Percentiles rank a stretch among this genome's conserved stretches.
Conservation (phyloP, 352 stramenopile genomes). For the Phytophthora capsici region DNA sequence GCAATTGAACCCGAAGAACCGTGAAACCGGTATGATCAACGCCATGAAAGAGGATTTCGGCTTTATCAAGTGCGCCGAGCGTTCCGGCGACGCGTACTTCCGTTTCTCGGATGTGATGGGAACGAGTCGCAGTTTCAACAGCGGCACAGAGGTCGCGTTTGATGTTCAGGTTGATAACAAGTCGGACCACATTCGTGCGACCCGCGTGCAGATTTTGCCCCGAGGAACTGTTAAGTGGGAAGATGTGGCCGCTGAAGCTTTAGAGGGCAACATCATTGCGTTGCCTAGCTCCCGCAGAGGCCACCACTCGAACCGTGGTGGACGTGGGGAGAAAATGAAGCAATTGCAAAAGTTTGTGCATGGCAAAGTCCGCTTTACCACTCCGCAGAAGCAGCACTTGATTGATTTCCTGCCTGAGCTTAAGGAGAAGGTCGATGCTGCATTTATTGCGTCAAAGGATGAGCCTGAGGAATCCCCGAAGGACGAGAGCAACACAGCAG, state of each 20-base stretch:
- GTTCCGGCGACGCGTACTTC: conserved; percentile 76
- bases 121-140: conserved; percentile 49
- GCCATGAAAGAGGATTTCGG: conserved; percentile 83
- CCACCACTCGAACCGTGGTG: conserved; percentile 33
- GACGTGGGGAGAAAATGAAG: conserved; percentile 40
- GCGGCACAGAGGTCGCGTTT: conserved; percentile 75
- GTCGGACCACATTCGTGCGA: conserved; percentile 62
- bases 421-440: conserved; percentile 62
- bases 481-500: conserved; percentile 22
- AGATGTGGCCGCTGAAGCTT: conserved; percentile 40
- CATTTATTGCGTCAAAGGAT: conserved; percentile 40
- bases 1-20: conserved; percentile 67
- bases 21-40: conserved; percentile 70
- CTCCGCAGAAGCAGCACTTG: conserved; percentile 49
- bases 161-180: conserved; percentile 61
- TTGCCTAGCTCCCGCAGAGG: conserved; percentile 44
- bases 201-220: conserved; percentile 64
- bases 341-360: conserved; percentile 38
- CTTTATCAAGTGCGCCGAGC: conserved; percentile 83
- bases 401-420: conserved; percentile 69
- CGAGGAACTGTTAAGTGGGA: conserved; percentile 75
- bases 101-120: conserved; percentile 81
- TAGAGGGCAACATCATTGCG: conserved; percentile 55
- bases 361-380: conserved; percentile 52
- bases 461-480: conserved; percentile 15